These are phyloP conservation scores for Raphanus raphanistrum DNA, from an alignment of 345 rosid genomes.

Conservation along the genomic window DNA sequence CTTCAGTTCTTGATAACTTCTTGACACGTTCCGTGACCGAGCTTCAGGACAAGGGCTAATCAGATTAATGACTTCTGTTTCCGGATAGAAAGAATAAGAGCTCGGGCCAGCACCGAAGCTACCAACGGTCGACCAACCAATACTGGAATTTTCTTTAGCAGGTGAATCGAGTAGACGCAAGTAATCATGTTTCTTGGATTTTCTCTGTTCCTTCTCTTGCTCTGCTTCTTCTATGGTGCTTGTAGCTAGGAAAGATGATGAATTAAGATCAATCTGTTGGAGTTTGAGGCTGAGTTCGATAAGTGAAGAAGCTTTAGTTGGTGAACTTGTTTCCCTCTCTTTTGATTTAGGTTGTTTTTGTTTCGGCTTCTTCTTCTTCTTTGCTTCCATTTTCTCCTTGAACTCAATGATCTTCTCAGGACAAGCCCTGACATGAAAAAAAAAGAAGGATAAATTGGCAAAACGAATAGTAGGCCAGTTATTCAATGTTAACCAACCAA, in stretches of 20 bases:
- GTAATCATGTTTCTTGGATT: constrained; percentile 20
- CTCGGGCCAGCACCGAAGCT: constrained; percentile 3
- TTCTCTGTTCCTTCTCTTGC: constrained; percentile 28
- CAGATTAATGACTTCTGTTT: constrained; percentile 66
- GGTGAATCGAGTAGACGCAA: constrained; percentile 33
- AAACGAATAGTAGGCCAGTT: neutral
- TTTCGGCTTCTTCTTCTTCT: constrained; percentile 43
- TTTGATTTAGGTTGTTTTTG: constrained; percentile 38
- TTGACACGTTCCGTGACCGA: constrained; percentile 24
- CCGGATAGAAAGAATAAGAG: constrained; percentile 8
- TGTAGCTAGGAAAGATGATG: constrained; percentile 19
- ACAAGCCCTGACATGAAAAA: constrained; percentile 58
- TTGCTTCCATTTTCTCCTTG: constrained; percentile 54
- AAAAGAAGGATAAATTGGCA: neutral
- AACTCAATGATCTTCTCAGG: constrained; percentile 78
- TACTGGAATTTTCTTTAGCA: constrained; percentile 4
- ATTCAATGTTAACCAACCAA: neutral
- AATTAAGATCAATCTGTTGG: constrained; percentile 59
- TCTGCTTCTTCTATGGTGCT: constrained; percentile 35
- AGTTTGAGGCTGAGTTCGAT: constrained; percentile 58
- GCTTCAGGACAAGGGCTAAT: constrained; percentile 63
- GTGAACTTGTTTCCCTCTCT: constrained; percentile 43
- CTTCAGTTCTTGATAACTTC: constrained; percentile 33
- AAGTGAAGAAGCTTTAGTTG: constrained; percentile 27
- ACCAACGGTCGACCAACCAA: constrained; percentile 8